A percentile compares a stretch with the other conserved stretches of the same genome.
Evolutionary conservation across 805 yeast genomes (phyloP).

Genomic region (Henningerozyma blattae): DNA sequence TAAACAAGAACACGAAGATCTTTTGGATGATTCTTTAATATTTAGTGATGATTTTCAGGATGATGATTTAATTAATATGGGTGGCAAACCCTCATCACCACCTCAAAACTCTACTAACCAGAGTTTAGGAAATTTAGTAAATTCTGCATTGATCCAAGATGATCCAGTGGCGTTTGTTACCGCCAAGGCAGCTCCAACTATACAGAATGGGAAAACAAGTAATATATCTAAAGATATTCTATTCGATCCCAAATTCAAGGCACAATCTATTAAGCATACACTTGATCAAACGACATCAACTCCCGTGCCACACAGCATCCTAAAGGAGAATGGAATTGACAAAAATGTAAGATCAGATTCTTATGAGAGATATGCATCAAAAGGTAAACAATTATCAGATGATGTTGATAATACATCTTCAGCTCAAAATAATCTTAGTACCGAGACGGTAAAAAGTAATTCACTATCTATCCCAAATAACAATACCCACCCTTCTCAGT

Average conservation of each 20-base stretch:
- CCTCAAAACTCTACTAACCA: no score
- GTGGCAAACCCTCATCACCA: conserved; percentile 4
- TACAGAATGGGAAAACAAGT: conserved; percentile 33
- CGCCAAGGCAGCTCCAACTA: conserved; percentile 49
- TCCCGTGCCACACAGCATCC: conserved; percentile 31
- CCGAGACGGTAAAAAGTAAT: neutral
- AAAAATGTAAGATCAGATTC: conserved; percentile 10
- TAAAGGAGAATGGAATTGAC: conserved; percentile 16
- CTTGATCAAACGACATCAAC: conserved; percentile 59
- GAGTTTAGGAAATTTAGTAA: no score
- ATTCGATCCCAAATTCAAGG: conserved; percentile 47
- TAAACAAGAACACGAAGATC: conserved; percentile 23
- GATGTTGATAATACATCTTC: no score
- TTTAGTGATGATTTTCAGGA: conserved; percentile 37
- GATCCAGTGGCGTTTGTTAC: conserved; percentile 36
- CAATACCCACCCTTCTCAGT: neutral
- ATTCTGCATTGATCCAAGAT: no score
- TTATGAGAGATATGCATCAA: conserved; percentile 23
- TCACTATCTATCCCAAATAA: neutral
- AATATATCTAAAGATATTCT: conserved; percentile 28
- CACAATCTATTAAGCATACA: conserved; percentile 43
- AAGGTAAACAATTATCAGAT: conserved; percentile 17
- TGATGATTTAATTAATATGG: conserved; percentile 27
- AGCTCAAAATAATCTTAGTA: neutral
- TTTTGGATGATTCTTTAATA: conserved; percentile 40